Evolutionary conservation across 345 rosid genomes (phyloP), one percentile per base, ranked within the genome.

Genomic region (Euphorbia peplus): DNA sequence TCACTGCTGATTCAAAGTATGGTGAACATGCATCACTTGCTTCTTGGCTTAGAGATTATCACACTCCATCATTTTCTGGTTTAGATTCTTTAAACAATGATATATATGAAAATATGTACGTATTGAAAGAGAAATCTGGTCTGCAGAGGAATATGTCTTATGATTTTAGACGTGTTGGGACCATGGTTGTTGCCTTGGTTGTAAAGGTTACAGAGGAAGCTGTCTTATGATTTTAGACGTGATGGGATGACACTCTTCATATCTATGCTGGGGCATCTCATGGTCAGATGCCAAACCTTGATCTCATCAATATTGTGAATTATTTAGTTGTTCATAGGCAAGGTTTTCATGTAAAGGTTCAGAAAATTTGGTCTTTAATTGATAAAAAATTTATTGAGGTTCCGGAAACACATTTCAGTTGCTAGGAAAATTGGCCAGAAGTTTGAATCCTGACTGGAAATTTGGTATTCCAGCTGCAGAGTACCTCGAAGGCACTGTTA

Each of bases 231-330:
- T n/a, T n/a, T n/a, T 60, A 72, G 51, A 69, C 77, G 63, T 19
- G 74, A 53, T 79, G 80, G 19, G 92, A 88, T 74, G 96, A 91
- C 76, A 82, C 86, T 48, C 74, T 95, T 48, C 79, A 76, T 65
- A 85, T 91, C 73, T 87, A 78, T 75, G 93, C 99, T n/a, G 95
- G 91, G 83, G 96, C 95, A 67, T 90, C 99, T 30, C 91, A 95
- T 77, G 97, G 96, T 52, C 97, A 90, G 82, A 95, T 95, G 99
- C 97, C 97, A 74, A 95, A 95, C 73, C 88, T 95, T 55, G 97
- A 95, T 71, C 89, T 95, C 69, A 84, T 95, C 76, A 95, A 95
- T 81, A 80, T 91, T 71, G 95, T 90, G 68, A 88, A 85, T 78
- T 91, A 88, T 83, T 79, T 95, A 74, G 95, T 90, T 14, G 95